Base-by-base conservation (phyloP, 352 stramenopile species). In the Sclerospora graminicola region DNA sequence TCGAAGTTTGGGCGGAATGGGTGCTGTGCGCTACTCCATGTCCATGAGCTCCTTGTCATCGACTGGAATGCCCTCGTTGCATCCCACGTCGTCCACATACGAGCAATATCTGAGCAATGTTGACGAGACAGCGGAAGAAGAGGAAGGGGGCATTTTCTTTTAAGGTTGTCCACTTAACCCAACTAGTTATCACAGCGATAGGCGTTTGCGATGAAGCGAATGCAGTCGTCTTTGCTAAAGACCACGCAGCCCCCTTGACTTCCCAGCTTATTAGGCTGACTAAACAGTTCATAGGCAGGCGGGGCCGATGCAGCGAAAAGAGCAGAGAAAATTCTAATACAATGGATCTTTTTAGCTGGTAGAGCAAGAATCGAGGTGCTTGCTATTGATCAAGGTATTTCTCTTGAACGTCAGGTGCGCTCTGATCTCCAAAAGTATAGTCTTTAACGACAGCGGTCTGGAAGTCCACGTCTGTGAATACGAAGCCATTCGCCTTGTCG, bases 61-160 rank as follows among this genome's bases (percentile, higher is more conserved):
- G 14, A 72, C 64, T 11, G 65, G 60, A 5, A 79, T 69, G 41
- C 58, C 51, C 23, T 66, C 67, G 34, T 54, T 82, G 29, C 62
- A 78, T 20, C 62, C 69, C 15, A 86, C 77, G 26, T 87, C 77
- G 24, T 79, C 78, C 19, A 89, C 80, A 8, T 92, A 89, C 51
- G 80, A 89, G 53, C 77, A 89, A 43, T 92, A 92, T 47, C 80
- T 92, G 31, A 89, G 70, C 61, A 88, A 89, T 60, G 84, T 92
- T 49, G 70, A 84, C 48, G 79, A 89, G 51, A 75, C 67, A 53
- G 77, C 69, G 27, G 79, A 89, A 54, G 47, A 63, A 32, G 79
- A 91, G 53, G 64, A 82, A 51, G 79, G 74, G 28, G 80, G 80
- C 19, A 92, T 92, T 50, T 89, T 89, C 47, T 92, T 92, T 48